Evolutionary conservation across 345 rosid genomes (phyloP), one percentile per base, ranked within the genome.

Genomic region (Eucalyptus regnans): DNA sequence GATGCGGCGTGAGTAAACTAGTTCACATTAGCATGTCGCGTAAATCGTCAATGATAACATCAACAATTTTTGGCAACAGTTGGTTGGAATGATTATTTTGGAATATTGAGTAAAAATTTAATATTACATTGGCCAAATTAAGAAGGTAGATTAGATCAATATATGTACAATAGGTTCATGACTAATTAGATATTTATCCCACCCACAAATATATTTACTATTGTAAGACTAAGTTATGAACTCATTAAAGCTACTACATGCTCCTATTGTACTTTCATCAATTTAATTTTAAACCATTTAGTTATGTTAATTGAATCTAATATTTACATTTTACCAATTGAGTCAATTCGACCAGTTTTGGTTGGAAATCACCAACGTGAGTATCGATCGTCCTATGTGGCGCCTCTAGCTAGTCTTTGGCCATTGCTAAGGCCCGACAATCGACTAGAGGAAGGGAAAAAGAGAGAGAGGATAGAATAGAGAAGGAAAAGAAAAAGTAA

Each of bases 371-470:
- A 0, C 6, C 13, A 4, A 56, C 1, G 1, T 56, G 3, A 10
- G 62, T 10, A 3, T 56, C 1, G 3, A 6, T 1, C 12, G 0
- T 56, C 29, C 11, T 8, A 52, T 4, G 8, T 52, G 56, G 23
- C 5, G 5, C 60, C 12, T 56, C 29, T 56, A 23, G 62, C 12
- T 23, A 56, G 29, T 56, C 10, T 22, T 56, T 1, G 6, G 13
- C 62, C 62, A 56, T 56, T 25, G 6, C 12, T 56, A 10, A 56
- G 62, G 12, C 29, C 13, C 0, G 0, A 0, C 62, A 56, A 9
- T 1, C 0, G 0, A 0, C 29, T 0, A 56, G 1, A 56, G 62
- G 62, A 22, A 56, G 3, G 27, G 4, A 56, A 9, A 56, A 9
- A 56, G 3, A 22, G 4, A 9, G 2, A 56, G 9, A 17, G 22